Evolutionary conservation across 73 alveolate genomes (phyloP), one percentile per base, ranked within the genome.

Genomic region (Paramecium sexaurelia): DNA sequence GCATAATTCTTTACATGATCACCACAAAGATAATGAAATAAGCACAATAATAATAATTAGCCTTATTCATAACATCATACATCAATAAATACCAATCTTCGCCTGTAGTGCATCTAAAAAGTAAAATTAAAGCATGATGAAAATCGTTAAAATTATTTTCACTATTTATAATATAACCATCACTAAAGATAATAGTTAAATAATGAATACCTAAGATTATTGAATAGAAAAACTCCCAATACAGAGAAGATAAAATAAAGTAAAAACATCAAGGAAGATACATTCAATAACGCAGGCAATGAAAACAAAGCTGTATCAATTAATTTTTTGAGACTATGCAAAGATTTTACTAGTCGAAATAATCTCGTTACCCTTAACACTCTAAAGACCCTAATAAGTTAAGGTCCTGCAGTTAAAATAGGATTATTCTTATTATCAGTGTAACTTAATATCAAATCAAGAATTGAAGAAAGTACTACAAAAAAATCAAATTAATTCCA

Each of bases 401-500:
- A 96, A 11, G 99, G 98, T 11, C 99, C 99, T 7, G 91, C 95
- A 43, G 95, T 55, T 3, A 95, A 45, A 55, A 96, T 83, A 61
- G 94, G 90, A 26, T 93, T 91, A 29, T 94, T 88, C 0, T 92
- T 75, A 1, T 97, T 97, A 67, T 93, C 96, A 41, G 95, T 83
- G 83, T 84, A 82, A 39, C 92, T 91, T 85, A 97, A 85, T 17
- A 95, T 33, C 1, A 98, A 93, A 92, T 96, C 99, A 17, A 96
- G 67, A 32, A 96, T 61, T 26, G 99, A 94, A 2, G 98, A 96
- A 8, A 92, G 22, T 5, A 98, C 99, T 32, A 98, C 99, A 92
- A 98, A 96, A 73, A 97, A 97, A 75, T 98, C 99, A 85, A 98
- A 98, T 91, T 69, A 85, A 92, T 98, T 98, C 99, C 99, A 98